A percentile compares a stretch with the other conserved stretches of the same genome.
Conservation (phyloP, 1,284 basidiomycete genomes). For the Termitomyces sp. region DNA sequence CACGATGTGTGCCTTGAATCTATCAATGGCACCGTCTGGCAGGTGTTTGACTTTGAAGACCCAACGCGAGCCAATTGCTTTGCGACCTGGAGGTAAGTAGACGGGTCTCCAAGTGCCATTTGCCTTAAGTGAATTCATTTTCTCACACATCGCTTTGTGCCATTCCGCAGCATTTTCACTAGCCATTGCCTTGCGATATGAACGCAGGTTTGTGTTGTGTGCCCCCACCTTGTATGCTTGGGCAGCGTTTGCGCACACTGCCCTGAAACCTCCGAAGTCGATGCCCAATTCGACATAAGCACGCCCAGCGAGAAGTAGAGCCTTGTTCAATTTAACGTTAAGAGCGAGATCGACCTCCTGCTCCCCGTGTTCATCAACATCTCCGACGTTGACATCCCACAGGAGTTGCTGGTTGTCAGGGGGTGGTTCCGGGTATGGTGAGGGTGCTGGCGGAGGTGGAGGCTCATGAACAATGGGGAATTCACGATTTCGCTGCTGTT, state of each 20-base stretch:
- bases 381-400: neutral
- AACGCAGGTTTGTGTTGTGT: neutral
- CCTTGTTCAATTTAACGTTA: neutral
- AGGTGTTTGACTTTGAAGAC: conserved; percentile 39
- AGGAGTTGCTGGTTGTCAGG: neutral
- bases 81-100: conserved; percentile 16
- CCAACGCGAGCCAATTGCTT: conserved; percentile 21
- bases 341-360: neutral
- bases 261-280: neutral
- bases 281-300: neutral
- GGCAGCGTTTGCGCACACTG: neutral
- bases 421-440: neutral
- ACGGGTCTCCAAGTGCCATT: conserved; percentile 11
- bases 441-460: neutral
- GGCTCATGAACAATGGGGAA: neutral
- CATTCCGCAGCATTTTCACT: conserved; percentile 4
- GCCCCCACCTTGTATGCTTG: neutral
- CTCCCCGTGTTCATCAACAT: neutral
- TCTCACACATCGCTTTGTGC: conserved; percentile 5
- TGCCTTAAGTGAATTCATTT: neutral
- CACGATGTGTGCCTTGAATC: conserved; percentile 7
- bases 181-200: neutral
- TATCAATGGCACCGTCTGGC: conserved; percentile 26
- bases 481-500: neutral
- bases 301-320: neutral